These are phyloP conservation scores for Emmonsiellopsis sp. DNA, from an alignment of 2,329 filamentous ascomycete genomes.

Conservation along the genomic window DNA sequence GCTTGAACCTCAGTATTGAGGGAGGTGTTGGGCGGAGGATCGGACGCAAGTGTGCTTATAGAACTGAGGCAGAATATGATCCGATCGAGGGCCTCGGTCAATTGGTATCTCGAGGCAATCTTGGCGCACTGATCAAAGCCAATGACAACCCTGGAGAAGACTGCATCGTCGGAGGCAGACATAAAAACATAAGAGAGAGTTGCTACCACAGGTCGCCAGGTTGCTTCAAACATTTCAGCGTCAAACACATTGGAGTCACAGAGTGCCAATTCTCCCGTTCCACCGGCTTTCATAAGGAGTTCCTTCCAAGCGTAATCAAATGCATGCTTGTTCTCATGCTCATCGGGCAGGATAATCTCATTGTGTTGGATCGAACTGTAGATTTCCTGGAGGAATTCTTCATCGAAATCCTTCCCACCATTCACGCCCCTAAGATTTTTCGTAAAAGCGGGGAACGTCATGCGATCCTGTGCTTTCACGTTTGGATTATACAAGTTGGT, in stretches of 20 bases:
- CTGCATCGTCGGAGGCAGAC: constrained; percentile 92
- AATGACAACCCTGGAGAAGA: constrained; percentile 85
- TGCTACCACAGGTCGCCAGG: constrained; percentile 89
- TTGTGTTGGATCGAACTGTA: constrained; percentile 85
- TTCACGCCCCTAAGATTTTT: constrained; percentile 89
- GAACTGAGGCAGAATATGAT: constrained; percentile 84
- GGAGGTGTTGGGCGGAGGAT: constrained; percentile 67
- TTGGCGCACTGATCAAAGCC: constrained; percentile 95
- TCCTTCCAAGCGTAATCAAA: constrained; percentile 99
- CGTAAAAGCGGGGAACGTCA: constrained; percentile 75
- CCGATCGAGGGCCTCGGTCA: constrained; percentile 81
- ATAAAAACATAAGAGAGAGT: constrained; percentile 98
- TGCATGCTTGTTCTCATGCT: constrained; percentile 92
- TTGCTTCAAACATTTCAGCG: constrained; percentile 93
- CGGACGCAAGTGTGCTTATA: constrained; percentile 79
- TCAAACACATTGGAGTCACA: constrained; percentile 93
- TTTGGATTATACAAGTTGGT: constrained; percentile 97
- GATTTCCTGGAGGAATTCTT: constrained; percentile 74
- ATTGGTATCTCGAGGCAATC: constrained; percentile 75
- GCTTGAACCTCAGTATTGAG: constrained; percentile 95
- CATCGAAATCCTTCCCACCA: constrained; percentile 70
- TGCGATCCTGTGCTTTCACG: constrained; percentile 63
- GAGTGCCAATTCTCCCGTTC: constrained; percentile 62
- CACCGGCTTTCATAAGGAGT: constrained; percentile 72
- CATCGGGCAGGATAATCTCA: constrained; percentile 93